Evolutionary conservation across 768 basidiomycete genomes (phyloP).

Genomic region (Macrolepiota dolichaula): DNA sequence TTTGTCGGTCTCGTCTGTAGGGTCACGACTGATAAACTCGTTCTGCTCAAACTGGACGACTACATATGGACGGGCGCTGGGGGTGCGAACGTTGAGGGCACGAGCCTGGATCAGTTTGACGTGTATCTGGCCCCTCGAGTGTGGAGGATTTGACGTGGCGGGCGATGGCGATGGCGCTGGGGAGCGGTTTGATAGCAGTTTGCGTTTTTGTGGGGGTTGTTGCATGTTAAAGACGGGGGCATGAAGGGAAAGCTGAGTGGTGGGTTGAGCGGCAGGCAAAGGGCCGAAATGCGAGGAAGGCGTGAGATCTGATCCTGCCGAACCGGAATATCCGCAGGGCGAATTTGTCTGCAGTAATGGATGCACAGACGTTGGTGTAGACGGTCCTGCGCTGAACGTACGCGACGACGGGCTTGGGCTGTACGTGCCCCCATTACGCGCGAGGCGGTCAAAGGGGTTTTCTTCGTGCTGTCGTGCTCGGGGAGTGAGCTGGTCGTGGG

Average conservation of each 20-base stretch:
- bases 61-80: constrained; percentile 78
- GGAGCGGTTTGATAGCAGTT: constrained; percentile 26
- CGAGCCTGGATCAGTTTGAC: constrained; percentile 95
- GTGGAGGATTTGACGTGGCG: constrained; percentile 28
- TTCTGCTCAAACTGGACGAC: constrained; percentile 99
- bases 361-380: constrained; percentile 32
- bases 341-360: constrained; percentile 31
- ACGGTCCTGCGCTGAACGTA: constrained; percentile 16
- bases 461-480: constrained; percentile 35
- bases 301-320: constrained; percentile 41
- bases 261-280: constrained; percentile 52
- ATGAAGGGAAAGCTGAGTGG: constrained; percentile 72
- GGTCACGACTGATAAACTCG: constrained; percentile 93
- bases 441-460: constrained; percentile 59
- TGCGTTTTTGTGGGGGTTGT: constrained; percentile 44
- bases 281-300: constrained; percentile 40
- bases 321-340: constrained; percentile 29
- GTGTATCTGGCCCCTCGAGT: constrained; percentile 74
- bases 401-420: constrained; percentile 7
- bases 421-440: too few species aligned
- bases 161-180: constrained; percentile 38
- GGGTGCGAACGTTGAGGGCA: constrained; percentile 68
- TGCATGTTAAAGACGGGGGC: constrained; percentile 84
- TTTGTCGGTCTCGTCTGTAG: constrained; percentile 81
- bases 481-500: constrained; percentile 61